Percentiles rank a stretch among this genome's conserved stretches.
These are phyloP conservation scores for Akanthomyces uredinophilus DNA, from an alignment of 2,329 filamentous ascomycete species.

Conservation along the genomic window DNA sequence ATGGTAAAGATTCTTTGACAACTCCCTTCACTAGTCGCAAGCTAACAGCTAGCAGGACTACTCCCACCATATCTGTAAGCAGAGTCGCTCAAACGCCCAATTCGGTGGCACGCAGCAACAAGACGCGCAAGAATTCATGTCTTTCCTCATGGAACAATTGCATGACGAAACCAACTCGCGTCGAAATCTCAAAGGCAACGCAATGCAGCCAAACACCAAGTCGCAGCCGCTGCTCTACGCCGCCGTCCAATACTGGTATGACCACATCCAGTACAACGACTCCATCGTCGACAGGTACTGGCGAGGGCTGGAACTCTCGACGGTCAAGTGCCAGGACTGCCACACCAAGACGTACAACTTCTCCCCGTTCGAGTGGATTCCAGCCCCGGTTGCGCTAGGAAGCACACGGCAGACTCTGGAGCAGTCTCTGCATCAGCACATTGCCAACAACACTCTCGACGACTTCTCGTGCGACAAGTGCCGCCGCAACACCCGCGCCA, in stretches of 20 bases:
- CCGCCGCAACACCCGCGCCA: constrained; percentile 60
- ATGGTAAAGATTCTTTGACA: constrained; percentile 41
- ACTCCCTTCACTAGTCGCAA: constrained; percentile 16
- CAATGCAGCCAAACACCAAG: constrained; percentile 29
- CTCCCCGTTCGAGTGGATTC: constrained; percentile 50
- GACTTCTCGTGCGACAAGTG: constrained; percentile 73
- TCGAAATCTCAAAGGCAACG: constrained; percentile 37
- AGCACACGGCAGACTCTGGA: constrained; percentile 36
- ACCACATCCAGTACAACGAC: constrained; percentile 62
- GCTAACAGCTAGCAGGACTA: constrained; percentile 46
- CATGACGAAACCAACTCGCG: constrained; percentile 76
- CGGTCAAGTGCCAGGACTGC: constrained; percentile 60
- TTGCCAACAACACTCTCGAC: constrained; percentile 59
- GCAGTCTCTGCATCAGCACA: constrained; percentile 66
- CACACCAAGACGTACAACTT: constrained; percentile 44
- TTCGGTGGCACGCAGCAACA: constrained; percentile 78
- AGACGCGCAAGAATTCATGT: constrained; percentile 85
- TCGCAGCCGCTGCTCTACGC: constrained; percentile 42
- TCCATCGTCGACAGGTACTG: constrained; percentile 79
- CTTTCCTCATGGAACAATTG: constrained; percentile 73
- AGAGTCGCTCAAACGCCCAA: constrained; percentile 27
- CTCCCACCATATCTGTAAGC: constrained; percentile 34
- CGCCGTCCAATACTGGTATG: constrained; percentile 69
- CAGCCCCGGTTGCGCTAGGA: constrained; percentile 33
- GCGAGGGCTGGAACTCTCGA: constrained; percentile 68